phyloP scores from a whole-genome alignment of 164 flowering plant genomes.

The Nymphaea colorata region DNA sequence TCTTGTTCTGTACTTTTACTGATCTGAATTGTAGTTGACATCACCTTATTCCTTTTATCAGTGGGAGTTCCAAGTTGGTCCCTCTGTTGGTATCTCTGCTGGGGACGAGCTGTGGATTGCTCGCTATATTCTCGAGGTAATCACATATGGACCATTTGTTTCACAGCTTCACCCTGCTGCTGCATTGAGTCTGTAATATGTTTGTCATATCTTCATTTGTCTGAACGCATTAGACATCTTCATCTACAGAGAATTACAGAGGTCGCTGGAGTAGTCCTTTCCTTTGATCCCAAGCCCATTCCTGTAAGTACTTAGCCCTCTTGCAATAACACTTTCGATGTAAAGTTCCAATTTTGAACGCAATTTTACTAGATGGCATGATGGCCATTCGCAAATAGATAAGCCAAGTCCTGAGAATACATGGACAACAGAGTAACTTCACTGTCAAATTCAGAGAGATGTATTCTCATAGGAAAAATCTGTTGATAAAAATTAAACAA shows the following conservation, averaged over 20 bases:
- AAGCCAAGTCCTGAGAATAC: too few relatives aligned
- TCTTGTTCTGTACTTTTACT: neutral
- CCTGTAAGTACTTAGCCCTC: constrained; percentile 21
- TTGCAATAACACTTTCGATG: too few relatives aligned
- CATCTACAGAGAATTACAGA: constrained; percentile 70
- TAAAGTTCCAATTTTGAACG: neutral
- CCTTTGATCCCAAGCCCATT: constrained; percentile 89
- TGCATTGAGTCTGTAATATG: neutral
- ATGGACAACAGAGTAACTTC: too few relatives aligned
- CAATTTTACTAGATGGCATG: too few relatives aligned
- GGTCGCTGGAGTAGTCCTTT: constrained; percentile 76
- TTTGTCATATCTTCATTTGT: neutral
- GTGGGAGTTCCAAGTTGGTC: constrained; percentile 99
- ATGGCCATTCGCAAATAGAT: too few relatives aligned
- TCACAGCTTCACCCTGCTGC: neutral
- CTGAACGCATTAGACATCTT: neutral
- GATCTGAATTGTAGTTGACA: neutral
- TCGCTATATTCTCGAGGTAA: constrained; percentile 91
- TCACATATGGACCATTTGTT: neutral
- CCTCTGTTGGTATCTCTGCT: constrained; percentile 74
- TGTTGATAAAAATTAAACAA: too few relatives aligned
- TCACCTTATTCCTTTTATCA: constrained; percentile 9
- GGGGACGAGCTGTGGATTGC: constrained; percentile 80
- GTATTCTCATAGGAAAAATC: too few relatives aligned
- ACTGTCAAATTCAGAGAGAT: too few relatives aligned